phyloP scores from a whole-genome alignment of 331 rosid species.

The Spiraea crenata region DNA sequence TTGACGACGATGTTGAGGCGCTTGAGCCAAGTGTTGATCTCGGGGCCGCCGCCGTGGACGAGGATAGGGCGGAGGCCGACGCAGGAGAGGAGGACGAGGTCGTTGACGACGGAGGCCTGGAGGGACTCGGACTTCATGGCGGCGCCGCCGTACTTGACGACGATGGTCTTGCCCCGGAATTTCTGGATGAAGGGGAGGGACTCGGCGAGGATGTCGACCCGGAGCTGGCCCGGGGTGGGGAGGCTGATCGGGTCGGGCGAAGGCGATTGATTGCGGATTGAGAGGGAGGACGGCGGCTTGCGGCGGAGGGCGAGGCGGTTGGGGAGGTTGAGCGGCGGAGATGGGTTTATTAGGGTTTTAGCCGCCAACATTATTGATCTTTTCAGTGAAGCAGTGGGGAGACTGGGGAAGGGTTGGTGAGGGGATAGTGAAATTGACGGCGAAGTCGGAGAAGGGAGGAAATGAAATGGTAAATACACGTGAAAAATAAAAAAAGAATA shows the following conservation, averaged over 20 bases:
- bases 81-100: conserved; percentile 82
- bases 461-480: no score
- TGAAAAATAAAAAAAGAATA: no score
- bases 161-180: conserved; percentile 82
- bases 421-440: not conserved
- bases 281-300: conserved; percentile 15
- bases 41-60: conserved; percentile 96
- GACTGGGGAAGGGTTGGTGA: not conserved
- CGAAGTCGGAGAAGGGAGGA: no score
- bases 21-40: conserved; percentile 77
- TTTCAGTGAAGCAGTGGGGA: not conserved
- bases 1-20: conserved; percentile 74
- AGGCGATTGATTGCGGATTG: conserved; percentile 28
- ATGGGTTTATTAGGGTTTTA: conserved; percentile 32
- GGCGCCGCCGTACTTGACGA: conserved; percentile 89
- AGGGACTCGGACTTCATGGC: conserved; percentile 82
- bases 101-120: conserved; percentile 88
- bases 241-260: not conserved
- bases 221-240: conserved; percentile 60
- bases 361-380: conserved; percentile 34
- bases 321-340: conserved; percentile 3
- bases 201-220: conserved; percentile 86
- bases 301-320: conserved; percentile 7
- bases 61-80: conserved; percentile 83
- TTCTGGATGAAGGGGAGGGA: conserved; percentile 91